phyloP scores from a whole-genome alignment of 1,284 basidiomycete genomes.

The Cryptococcus wingfieldii region DNA sequence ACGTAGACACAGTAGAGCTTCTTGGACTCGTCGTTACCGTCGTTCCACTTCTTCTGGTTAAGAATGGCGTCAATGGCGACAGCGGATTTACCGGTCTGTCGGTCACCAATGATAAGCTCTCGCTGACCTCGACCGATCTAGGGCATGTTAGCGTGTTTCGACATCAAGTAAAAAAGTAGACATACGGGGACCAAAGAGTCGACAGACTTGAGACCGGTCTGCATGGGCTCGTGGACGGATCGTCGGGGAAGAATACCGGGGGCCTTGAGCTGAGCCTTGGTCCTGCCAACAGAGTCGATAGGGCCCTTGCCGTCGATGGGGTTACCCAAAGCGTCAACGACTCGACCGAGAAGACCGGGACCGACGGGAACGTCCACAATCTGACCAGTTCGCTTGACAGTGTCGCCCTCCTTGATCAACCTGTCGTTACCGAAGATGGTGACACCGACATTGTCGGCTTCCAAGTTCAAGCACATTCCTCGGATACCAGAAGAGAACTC shows the following conservation, averaged over 20 bases:
- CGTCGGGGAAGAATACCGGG: conserved; percentile 98
- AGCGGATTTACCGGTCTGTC: conserved; percentile 94
- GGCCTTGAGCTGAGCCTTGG: conserved; percentile 96
- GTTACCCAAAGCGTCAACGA: conserved; percentile 98
- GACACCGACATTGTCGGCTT: conserved; percentile 99
- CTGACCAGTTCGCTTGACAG: conserved; percentile 99
- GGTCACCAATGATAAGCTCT: conserved; percentile 99
- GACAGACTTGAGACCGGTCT: conserved; percentile 99
- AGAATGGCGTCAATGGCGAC: conserved; percentile 99
- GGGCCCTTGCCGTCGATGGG: conserved; percentile 99
- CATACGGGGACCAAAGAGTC: conserved; percentile 90
- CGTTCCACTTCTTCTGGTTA: conserved; percentile 99
- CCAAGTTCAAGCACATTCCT: conserved; percentile 99
- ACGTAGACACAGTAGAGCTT: conserved; percentile 99
- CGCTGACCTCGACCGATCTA: conserved; percentile 97
- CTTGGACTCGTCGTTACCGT: conserved; percentile 90
- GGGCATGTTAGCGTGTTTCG: neutral
- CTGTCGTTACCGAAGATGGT: conserved; percentile 99
- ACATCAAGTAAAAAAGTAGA: neutral
- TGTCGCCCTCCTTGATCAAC: conserved; percentile 99
- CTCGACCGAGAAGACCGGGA: conserved; percentile 91
- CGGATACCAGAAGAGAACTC: conserved; percentile 99
- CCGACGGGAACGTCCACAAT: conserved; percentile 99
- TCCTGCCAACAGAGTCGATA: conserved; percentile 85
- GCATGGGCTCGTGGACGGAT: conserved; percentile 99